A percentile compares a stretch with the other conserved stretches of the same genome.
Conservation (phyloP, 495 filamentous ascomycete genomes). For the Pyrenula aspistea region DNA sequence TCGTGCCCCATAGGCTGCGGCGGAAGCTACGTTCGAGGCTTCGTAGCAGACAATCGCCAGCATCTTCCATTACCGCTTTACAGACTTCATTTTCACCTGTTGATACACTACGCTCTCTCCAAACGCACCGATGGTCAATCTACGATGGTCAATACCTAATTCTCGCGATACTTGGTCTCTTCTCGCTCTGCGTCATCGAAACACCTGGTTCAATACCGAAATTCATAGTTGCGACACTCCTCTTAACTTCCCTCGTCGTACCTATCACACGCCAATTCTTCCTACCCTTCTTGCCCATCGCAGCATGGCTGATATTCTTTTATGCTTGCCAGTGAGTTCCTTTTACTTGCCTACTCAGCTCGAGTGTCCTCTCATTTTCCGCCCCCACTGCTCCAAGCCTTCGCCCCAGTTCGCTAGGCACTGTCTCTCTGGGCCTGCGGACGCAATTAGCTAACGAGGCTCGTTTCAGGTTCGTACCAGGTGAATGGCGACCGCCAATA, state of each 20-base stretch:
- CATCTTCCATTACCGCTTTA: constrained; percentile 60
- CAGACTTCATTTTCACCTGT: constrained; percentile 68
- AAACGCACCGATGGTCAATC: constrained; percentile 65
- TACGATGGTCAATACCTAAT: constrained; percentile 82
- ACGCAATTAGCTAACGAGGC: constrained; percentile 9
- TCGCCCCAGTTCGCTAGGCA: background rate
- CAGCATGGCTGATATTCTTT: constrained; percentile 77
- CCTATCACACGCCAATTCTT: constrained; percentile 90
- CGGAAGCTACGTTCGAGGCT: constrained; percentile 62
- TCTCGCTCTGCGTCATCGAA: constrained; percentile 70
- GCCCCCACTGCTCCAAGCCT: constrained; percentile 4
- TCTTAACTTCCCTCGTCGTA: constrained; percentile 60
- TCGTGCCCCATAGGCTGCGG: constrained; percentile 60
- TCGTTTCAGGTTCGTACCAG: constrained; percentile 60
- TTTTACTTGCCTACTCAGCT: background rate
- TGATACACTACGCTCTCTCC: constrained; percentile 61
- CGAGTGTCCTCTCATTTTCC: background rate
- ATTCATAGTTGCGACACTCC: constrained; percentile 49
- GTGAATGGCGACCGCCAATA: constrained; percentile 76
- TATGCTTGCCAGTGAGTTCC: constrained; percentile 74
- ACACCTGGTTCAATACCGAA: constrained; percentile 61
- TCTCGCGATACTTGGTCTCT: constrained; percentile 59
- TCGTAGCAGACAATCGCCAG: constrained; percentile 57
- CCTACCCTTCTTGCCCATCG: constrained; percentile 73
- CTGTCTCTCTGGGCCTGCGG: background rate